Base-by-base conservation (phyloP, 2,329 filamentous ascomycete species). In the Lachnellula subtilissima region DNA sequence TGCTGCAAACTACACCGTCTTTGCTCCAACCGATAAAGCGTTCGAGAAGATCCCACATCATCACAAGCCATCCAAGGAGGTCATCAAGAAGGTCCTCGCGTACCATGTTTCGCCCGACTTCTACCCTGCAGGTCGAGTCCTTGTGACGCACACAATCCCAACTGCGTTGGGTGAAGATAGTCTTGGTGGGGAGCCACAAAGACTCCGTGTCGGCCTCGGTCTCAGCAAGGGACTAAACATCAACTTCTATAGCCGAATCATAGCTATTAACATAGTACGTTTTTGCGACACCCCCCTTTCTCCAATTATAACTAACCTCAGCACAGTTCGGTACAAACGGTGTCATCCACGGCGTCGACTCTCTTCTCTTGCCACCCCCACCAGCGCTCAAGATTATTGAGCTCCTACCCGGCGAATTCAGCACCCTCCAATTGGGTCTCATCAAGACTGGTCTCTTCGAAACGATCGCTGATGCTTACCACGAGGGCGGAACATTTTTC, bases 21-120 rank as follows among this genome's bases (percentile, higher is more conserved):
- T 96, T 66, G 88, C 89, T 2, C 92, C 92, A 0, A 84, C 82
- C 1, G 84, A 96, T 69, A 75, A 78, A 50, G 91, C 91, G 0
- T 93, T 97, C 64, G 82, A 87, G 59, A 75, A 80, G 62, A 72
- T 84, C 23, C 80, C 79, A 2, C 65, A 77, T 19, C 68, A 77
- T 70, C 65, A 75, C 53, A 70, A 89, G 73, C 86, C 85, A 4
- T 79, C 80, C 55, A 86, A 90, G 71, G 85, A 93, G 65, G 73
- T 85, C 47, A 70, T 95, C 59, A 83, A 89, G 74, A 77, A 79
- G 52, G 68, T 92, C 5, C 73, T 96, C 1, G 73, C 80, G 47
- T 96, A 97, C 72, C 91, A 96, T 65, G 74, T 96, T 60, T 82
- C 84, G 0, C 74, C 83, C 0, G 86, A 85, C 25, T 77, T 84